These are phyloP conservation scores for Lasiosphaeris hirsuta DNA, from an alignment of 495 filamentous ascomycete species.

Conservation along the genomic window DNA sequence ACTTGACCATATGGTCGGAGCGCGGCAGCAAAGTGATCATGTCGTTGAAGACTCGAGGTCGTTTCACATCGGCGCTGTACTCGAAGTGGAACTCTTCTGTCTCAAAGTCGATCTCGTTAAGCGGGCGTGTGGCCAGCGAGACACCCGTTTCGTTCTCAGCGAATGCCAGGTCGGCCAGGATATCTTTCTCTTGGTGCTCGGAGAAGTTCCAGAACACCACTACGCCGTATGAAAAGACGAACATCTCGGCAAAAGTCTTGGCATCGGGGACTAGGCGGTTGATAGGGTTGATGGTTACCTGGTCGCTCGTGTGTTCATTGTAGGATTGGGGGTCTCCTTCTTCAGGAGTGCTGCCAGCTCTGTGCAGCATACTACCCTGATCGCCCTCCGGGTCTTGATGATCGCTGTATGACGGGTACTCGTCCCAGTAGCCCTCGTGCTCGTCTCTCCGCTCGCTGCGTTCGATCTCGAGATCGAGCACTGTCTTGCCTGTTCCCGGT, in stretches of 20 bases:
- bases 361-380: slow-evolving; percentile 14
- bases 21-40: slow-evolving; percentile 92
- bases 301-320: slow-evolving; percentile 6
- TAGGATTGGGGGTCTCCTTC: slow-evolving; percentile 4
- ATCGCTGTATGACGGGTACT: slow-evolving; percentile 29
- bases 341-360: slow-evolving; percentile 9
- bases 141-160: slow-evolving; percentile 59
- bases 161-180: slow-evolving; percentile 93
- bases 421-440: slow-evolving; percentile 72
- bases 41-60: slow-evolving; percentile 93
- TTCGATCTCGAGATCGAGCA: slow-evolving; percentile 95
- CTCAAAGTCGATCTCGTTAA: slow-evolving; percentile 85
- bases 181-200: slow-evolving; percentile 91
- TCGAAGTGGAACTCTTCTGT: slow-evolving; percentile 99
- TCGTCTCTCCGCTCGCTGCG: slow-evolving; percentile 85
- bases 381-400: slow-evolving; percentile 11
- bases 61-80: slow-evolving; percentile 78
- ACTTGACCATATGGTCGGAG: slow-evolving; percentile 97
- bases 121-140: slow-evolving; percentile 64
- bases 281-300: slow-evolving; percentile 32
- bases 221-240: slow-evolving; percentile 95
- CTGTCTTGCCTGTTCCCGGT: slow-evolving; percentile 79
- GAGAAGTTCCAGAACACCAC: slow-evolving; percentile 99
- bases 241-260: slow-evolving; percentile 87
- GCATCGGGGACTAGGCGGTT: slow-evolving; percentile 60